Evolutionary conservation across 257 asterid species (phyloP), one percentile per base, ranked within the genome.

Genomic region (Scutellaria barbata): DNA sequence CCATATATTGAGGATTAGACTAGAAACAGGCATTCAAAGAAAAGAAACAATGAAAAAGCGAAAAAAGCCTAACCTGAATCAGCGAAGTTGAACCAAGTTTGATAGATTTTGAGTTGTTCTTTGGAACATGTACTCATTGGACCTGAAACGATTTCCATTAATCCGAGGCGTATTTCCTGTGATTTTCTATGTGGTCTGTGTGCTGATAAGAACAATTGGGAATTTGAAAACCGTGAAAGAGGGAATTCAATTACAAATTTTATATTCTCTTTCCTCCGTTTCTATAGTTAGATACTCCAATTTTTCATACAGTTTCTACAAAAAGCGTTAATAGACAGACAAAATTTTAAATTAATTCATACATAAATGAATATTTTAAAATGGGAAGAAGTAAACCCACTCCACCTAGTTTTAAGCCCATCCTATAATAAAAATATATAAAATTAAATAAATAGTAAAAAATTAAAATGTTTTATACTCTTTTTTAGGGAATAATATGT

Each of bases 41-140:
- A 46, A 22, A 8, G 14, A 11, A 48, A n/a, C 4, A 5, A 10
- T 30, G 2, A 8, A 13, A 39, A 14, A 7, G 9, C 10, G 20
- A 10, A 46, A 51, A 47, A 48, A 6, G 4, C 3, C 11, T 11
- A 8, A 93, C 99, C 99, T 81, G 98, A 88, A 87, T 94, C 99
- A 30, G 85, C 96, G 61, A 75, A 56, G 71, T 48, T 79, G 79
- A 94, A 94, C 98, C 98, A 94, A 35, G 76, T 77, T 61, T 87
- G 93, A 51, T 89, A 94, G 58, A 87, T 59, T 57, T 83, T 81
- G 16, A 77, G 88, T n/a, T 81, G 79, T 56, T 89, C 93, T 71
- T 85, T 89, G 0, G 89, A 75, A 47, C 84, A 87, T 4, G 67
- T 72, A 71, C 57, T 12, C 14, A 74, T 59, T 2, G 87, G 57